Conservation (phyloP, 176 grass and related monocot genomes). For the Phragmites australis region DNA sequence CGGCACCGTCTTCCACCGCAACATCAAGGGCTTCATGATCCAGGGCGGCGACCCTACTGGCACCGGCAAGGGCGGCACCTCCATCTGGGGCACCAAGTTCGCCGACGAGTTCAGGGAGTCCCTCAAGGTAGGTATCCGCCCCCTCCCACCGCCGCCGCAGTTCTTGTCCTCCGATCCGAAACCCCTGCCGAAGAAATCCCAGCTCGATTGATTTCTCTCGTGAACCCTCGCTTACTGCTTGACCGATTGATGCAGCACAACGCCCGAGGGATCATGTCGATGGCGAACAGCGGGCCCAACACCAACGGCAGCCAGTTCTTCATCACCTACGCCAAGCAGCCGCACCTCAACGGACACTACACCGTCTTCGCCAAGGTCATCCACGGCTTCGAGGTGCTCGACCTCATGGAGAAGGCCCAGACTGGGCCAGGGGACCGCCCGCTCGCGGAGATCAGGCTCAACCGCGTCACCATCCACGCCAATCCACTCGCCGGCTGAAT, state of each 20-base stretch:
- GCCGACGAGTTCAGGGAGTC: slow-evolving; percentile 85
- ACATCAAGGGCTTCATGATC: slow-evolving; percentile 99
- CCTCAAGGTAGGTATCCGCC: slow-evolving; percentile 57
- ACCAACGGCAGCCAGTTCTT: slow-evolving; percentile 99
- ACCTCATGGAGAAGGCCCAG: slow-evolving; percentile 96
- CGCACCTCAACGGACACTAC: slow-evolving; percentile 93
- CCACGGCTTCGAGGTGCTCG: slow-evolving; percentile 94
- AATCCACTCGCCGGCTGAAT: slow-evolving; percentile 67
- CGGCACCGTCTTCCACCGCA: slow-evolving; percentile 89
- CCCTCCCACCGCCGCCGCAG: neutral
- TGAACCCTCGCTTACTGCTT: neutral
- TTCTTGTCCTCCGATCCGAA: neutral
- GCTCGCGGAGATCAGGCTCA: slow-evolving; percentile 91
- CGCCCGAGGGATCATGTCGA: slow-evolving; percentile 73
- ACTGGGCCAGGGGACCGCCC: slow-evolving; percentile 79
- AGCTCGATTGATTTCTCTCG: neutral
- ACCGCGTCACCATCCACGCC: slow-evolving; percentile 90
- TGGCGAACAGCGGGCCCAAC: slow-evolving; percentile 93
- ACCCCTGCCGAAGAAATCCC: neutral
- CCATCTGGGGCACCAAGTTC: slow-evolving; percentile 93
- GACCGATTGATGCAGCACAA: slow-evolving; percentile 57
- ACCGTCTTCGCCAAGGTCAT: slow-evolving; percentile 99
- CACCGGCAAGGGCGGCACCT: slow-evolving; percentile 81
- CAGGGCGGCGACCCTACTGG: slow-evolving; percentile 94
- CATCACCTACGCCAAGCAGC: slow-evolving; percentile 89